Evolutionary conservation across 495 filamentous ascomycete genomes (phyloP), one percentile per base, ranked within the genome.

Genomic region (Aspergillus indologenus): DNA sequence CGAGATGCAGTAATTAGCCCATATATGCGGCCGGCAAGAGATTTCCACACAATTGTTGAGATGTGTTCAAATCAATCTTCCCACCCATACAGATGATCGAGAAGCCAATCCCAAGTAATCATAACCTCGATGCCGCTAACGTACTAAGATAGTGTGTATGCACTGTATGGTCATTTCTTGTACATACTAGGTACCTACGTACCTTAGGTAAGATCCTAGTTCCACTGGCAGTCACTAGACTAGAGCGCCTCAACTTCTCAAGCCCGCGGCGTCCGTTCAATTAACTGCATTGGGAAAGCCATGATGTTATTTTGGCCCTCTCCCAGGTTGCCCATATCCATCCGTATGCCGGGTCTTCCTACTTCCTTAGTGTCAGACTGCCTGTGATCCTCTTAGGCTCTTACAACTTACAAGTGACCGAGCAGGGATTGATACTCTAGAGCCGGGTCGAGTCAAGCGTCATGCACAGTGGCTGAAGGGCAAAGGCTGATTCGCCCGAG

Each of bases 371-470:
- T 40, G 34, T 14, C 12, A 40, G 34, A 14, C 48, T 29, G 26
- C 26, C 18, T 24, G 47, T n/a, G n/a, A n/a, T n/a, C n/a, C n/a
- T n/a, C n/a, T n/a, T n/a, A n/a, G n/a, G n/a, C n/a, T 50, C 45
- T 29, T 29, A 9, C 26, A 3, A 29, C 12, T 26, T 48, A 45
- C 59, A 18, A 21, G 49, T 31, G 17, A 12, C 23, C 18, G 4
- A 21, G 23, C 54, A 47, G 45, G 42, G 29, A 60, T 60, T 55
- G 58, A 59, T 62, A 52, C 45, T 26, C 61, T 60, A 57, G 58
- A 57, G 59, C 61, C 55, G 12, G 59, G 52, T 59, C 50, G 26
- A 59, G 60, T 59, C 60, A 68, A 63, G 62, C 60, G 62, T 45
- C 53, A 58, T 68, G 65, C 62, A 40, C 34, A 65, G 60, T 59